Evolutionary conservation across 805 yeast species (phyloP).

Genomic region (Wickerhamiella siamensis): DNA sequence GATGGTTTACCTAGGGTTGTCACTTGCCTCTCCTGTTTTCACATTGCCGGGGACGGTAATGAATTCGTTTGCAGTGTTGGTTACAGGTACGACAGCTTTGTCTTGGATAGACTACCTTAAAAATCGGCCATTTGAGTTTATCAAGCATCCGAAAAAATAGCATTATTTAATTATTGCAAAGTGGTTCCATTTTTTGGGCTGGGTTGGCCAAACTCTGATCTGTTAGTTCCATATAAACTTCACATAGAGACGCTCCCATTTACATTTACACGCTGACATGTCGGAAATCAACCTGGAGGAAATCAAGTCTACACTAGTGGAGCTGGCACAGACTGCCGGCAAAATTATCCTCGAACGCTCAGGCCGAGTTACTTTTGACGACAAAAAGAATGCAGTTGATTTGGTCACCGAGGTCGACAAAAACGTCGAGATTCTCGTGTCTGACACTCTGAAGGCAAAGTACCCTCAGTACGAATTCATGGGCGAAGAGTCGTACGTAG

Average conservation of each 20-base stretch:
- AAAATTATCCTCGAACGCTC: slow-evolving; percentile 34
- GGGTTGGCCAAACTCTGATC: too few relatives aligned
- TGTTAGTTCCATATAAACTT: too few relatives aligned
- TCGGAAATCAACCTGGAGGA: slow-evolving; percentile 16
- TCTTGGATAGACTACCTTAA: neutral
- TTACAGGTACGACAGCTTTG: slow-evolving; percentile 39
- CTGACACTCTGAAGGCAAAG: slow-evolving; percentile 19
- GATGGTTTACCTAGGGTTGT: slow-evolving; percentile 68
- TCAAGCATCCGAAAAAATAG: slow-evolving; percentile 8
- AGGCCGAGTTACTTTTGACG: slow-evolving; percentile 36
- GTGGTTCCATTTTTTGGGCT: too few relatives aligned
- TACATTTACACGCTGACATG: neutral
- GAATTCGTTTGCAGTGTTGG: slow-evolving; percentile 26
- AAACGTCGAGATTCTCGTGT: slow-evolving; percentile 35
- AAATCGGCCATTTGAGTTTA: slow-evolving; percentile 11
- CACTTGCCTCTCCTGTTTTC: slow-evolving; percentile 42
- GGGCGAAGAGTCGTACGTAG: slow-evolving; percentile 46
- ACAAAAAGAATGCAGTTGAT: slow-evolving; percentile 47
- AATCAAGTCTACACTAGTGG: slow-evolving; percentile 28
- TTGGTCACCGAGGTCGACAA: slow-evolving; percentile 49
- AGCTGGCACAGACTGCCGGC: slow-evolving; percentile 35
- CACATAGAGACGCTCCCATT: neutral
- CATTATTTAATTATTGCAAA: neutral
- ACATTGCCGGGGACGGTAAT: slow-evolving; percentile 22
- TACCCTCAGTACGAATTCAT: slow-evolving; percentile 41